phyloP scores from a whole-genome alignment of 345 rosid genomes.

The Populus nigra region DNA sequence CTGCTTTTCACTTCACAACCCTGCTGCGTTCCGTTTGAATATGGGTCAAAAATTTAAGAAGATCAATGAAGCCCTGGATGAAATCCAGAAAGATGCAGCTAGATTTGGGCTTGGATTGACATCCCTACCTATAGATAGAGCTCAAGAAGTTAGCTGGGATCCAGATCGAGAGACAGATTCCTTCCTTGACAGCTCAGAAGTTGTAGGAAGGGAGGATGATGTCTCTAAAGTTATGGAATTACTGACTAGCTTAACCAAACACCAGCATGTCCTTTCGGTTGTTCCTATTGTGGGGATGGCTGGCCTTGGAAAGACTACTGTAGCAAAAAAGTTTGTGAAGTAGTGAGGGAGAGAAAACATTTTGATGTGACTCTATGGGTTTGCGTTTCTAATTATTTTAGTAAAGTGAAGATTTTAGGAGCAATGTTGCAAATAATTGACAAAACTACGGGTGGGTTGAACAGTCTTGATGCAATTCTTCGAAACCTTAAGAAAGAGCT shows the following conservation, averaged over 20 bases:
- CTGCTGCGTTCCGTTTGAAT: neutral
- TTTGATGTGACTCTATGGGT: constrained; percentile 16
- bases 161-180: neutral
- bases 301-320: constrained; percentile 27
- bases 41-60: neutral
- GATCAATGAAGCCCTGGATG: neutral
- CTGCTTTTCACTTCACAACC: neutral
- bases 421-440: constrained; percentile 13
- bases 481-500: neutral
- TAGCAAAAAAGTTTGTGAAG: constrained; percentile 16
- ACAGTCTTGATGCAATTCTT: neutral
- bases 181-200: neutral
- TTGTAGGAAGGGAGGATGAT: constrained; percentile 20
- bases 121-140: neutral
- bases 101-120: neutral
- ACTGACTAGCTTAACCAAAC: neutral
- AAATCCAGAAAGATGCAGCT: neutral
- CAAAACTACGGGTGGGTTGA: neutral
- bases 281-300: constrained; percentile 25
- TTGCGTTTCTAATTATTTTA: constrained; percentile 17
- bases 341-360: neutral
- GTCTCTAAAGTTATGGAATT: constrained; percentile 10
- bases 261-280: neutral
- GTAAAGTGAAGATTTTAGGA: neutral
- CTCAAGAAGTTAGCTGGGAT: too few species aligned